Conservation (phyloP, 495 filamentous ascomycete genomes). For the Ramalina peruviana region DNA sequence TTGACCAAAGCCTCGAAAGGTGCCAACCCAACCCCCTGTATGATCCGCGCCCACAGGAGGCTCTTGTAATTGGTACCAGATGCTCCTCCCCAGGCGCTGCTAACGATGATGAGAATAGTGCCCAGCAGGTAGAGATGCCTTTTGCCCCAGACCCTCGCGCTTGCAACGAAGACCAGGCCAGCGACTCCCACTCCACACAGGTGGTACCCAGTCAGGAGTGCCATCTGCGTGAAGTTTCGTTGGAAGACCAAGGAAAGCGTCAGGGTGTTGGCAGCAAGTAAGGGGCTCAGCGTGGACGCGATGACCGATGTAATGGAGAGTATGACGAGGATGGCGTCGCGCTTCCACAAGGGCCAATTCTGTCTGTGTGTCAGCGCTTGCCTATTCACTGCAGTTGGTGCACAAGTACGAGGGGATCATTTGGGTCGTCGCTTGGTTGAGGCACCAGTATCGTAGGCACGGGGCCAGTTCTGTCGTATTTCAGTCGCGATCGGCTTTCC, state of each 20-base stretch:
- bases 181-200: conserved; percentile 70
- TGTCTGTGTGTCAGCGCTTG: conserved; percentile 22
- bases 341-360: conserved; percentile 87
- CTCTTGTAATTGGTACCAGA: conserved; percentile 49
- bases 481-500: conserved; percentile 34
- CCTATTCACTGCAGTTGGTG: conserved; percentile 6
- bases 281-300: conserved; percentile 63
- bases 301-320: conserved; percentile 71
- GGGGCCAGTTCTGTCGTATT: conserved; percentile 55
- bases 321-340: conserved; percentile 64
- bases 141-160: conserved; percentile 85
- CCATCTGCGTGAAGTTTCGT: conserved; percentile 52
- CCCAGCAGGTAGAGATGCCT: conserved; percentile 77
- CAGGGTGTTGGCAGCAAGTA: conserved; percentile 78
- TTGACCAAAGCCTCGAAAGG: conserved; percentile 70
- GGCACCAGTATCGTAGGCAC: conserved; percentile 62
- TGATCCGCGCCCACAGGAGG: conserved; percentile 59
- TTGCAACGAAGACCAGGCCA: conserved; percentile 71
- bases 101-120: conserved; percentile 54
- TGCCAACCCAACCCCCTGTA: conserved; percentile 62
- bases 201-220: conserved; percentile 76
- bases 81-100: conserved; percentile 67
- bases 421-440: conserved; percentile 68
- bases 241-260: conserved; percentile 48
- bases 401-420: conserved; percentile 54